Evolutionary conservation across 306 rosid species (phyloP), one percentile per base, ranked within the genome.

Genomic region (Glycine tomentella): DNA sequence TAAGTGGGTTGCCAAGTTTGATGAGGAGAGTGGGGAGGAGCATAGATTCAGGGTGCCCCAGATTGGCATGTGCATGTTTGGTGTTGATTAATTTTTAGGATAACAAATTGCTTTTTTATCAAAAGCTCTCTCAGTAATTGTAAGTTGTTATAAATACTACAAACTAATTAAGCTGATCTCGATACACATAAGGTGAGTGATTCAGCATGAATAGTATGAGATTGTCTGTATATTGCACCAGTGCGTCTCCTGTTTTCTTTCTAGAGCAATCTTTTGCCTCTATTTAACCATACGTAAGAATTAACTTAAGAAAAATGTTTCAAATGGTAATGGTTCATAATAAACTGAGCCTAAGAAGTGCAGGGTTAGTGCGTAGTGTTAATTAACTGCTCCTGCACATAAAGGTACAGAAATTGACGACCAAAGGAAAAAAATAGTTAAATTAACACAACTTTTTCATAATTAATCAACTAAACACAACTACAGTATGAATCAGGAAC

Each of bases 11-110:
- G 81, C 76, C 53, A 84, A 83, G 86, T 66, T 87, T 74, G 97
- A 89, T 68, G 83, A 91, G 69, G 83, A 89, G 57, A 88, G 87
- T 67, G 93, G 92, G 44, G 93, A 89, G 59, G 91, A 89, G 74
- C 93, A 87, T 49, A 86, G 89, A 61, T 89, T 83, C 68, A 74
- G 89, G 78, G 82, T 87, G 4, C 84, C 86, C 6, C 81, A 77
- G 6, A 14, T 49, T 48, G 82, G 64, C 16, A 56, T 31, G 79
- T 69, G 56, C 57, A 20, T 69, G 74, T 10, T 68, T 45, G 38
- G 10, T 69, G 51, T 46, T 46, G 5, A 69, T 69, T 45, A 69
- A 7, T n/a, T n/a, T 10, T 69, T 69, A 13, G 46, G 17, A 63
- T 34, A 65, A 45, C 6, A 69, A 15, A 9, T 16, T 9, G 36